A percentile compares a stretch with the other conserved stretches of the same genome.
Evolutionary conservation across 306 rosid genomes (phyloP).

Genomic region (Begonia masoniana): DNA sequence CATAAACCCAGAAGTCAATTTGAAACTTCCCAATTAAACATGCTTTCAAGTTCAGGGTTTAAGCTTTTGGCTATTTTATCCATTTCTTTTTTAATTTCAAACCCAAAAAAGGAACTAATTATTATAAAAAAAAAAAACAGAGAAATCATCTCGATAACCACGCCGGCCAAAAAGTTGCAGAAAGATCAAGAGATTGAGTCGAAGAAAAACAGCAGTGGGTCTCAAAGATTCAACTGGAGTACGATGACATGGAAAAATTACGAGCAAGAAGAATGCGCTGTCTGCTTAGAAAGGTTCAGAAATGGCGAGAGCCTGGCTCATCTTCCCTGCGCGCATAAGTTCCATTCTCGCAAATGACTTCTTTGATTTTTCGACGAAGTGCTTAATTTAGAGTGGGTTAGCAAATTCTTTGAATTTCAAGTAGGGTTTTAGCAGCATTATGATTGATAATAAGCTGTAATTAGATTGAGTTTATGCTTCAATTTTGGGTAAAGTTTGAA

Average conservation of each 20-base stretch:
- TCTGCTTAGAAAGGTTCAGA: slow-evolving; percentile 51
- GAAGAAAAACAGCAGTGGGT: slow-evolving; percentile 18
- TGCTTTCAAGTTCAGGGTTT: no score
- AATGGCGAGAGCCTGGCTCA: slow-evolving; percentile 35
- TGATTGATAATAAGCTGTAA: no score
- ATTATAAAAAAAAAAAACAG: neutral
- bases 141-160: neutral
- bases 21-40: no score
- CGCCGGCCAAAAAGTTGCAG: slow-evolving; percentile 14
- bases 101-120: neutral
- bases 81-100: no score
- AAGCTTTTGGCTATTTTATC: no score
- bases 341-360: slow-evolving; percentile 51
- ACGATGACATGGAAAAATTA: slow-evolving; percentile 48
- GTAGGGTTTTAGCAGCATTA: no score
- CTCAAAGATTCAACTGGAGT: slow-evolving; percentile 46
- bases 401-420: no score
- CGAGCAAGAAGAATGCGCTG: slow-evolving; percentile 58
- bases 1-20: no score
- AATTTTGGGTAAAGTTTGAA: no score
- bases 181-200: slow-evolving; percentile 20
- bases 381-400: no score
- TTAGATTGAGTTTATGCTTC: no score
- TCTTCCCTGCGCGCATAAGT: slow-evolving; percentile 71
- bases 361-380: no score